phyloP scores from a whole-genome alignment of 805 yeast species.

The Yarrowia bubula region DNA sequence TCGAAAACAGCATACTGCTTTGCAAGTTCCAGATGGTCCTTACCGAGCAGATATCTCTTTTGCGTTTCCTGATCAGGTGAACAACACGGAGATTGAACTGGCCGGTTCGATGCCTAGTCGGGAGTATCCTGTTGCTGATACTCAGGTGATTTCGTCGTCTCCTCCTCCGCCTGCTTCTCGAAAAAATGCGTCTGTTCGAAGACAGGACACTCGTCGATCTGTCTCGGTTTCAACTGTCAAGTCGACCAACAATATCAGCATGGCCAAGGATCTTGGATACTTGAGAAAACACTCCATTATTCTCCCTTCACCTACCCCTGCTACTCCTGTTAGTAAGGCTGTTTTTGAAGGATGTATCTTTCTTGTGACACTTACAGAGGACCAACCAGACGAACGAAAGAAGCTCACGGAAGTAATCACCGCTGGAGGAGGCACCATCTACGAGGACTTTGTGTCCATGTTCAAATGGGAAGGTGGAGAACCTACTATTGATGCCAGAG shows the following conservation, averaged over 20 bases:
- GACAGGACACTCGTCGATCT: not conserved
- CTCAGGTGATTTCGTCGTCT: not conserved
- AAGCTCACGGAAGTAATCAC: not conserved
- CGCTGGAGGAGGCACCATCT: constrained; percentile 1
- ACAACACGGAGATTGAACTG: not conserved
- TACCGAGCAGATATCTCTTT: not conserved
- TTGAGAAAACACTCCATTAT: not conserved
- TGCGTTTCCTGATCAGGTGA: not conserved
- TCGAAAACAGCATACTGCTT: not conserved
- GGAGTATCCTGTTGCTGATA: not conserved
- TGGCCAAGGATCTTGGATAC: not conserved
- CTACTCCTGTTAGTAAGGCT: not conserved
- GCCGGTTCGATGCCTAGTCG: not conserved
- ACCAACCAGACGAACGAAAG: not conserved
- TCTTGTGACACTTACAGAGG: not conserved
- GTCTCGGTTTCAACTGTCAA: not conserved
- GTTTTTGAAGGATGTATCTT: constrained; percentile 16
- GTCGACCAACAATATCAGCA: not conserved
- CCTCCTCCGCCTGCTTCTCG: constrained; percentile 15
- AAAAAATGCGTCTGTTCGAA: not conserved
- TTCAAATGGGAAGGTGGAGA: constrained; percentile 5
- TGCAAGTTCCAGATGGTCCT: not conserved
- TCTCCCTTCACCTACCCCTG: not conserved
- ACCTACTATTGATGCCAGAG: not conserved
- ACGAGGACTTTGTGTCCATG: constrained; percentile 14